Evolutionary conservation across 768 basidiomycete genomes (phyloP), one percentile per base, ranked within the genome.

Genomic region (Rhodotorula graminis): DNA sequence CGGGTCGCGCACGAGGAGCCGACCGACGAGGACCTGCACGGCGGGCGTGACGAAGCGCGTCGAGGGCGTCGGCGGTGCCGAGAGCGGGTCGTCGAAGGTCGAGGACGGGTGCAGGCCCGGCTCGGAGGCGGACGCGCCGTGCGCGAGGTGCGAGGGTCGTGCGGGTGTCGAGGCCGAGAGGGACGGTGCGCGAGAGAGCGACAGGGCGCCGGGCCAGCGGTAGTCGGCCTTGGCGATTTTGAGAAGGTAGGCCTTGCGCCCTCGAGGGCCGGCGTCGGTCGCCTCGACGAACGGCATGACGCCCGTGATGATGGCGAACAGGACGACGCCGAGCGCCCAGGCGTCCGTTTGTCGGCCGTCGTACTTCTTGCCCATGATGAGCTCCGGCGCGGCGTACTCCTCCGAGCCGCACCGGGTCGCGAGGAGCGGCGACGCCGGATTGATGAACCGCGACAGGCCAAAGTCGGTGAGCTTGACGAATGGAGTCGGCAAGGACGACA

Each of bases 291-390:
- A 95, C 9, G 91, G 92, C 65, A 93, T 80, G 49, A 84, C 81
- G 52, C 91, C 84, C 52, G 85, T 87, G 15, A 88, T 85, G 62
- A 93, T 83, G 49, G 89, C 90, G 80, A 87, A 95, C 21, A 93
- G 81, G 61, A 92, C 90, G n/a, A 93, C 89, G 2, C 92, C 92
- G 77, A 89, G 88, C 18, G 91, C 91, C 92, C 92, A 94, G 21
- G 89, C 87, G 80, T 94, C 92, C 64, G 91, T 93, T 79, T 88
- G 85, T 23, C 90, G 84, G 5, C 90, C 91, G 80, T 95, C 91
- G 81, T 94, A 94, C 46, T 84, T 82, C 61, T 83, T 82, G 44
- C 83, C 84, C 77, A 87, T 86, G 40, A 90, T 85, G 29, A 90
- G 83, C 79, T 90, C 89, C 0, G 89, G 89, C 15, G 91, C 91